Conservation (phyloP, 2,329 filamentous ascomycete genomes). For the Colletotrichum acutatum region DNA sequence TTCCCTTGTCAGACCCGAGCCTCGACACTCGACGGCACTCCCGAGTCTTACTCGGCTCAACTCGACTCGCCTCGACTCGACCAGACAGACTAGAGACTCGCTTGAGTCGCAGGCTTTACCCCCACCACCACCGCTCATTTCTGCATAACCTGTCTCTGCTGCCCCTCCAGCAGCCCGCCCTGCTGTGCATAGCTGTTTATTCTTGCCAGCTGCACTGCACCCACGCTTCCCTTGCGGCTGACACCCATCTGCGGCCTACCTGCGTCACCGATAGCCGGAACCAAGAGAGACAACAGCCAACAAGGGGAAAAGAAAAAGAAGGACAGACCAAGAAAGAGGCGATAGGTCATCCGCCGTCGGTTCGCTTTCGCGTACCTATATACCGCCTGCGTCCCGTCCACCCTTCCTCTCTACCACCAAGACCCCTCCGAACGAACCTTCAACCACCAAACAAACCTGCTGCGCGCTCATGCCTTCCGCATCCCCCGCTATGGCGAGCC, state of each 20-base stretch:
- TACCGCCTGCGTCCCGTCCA: slow-evolving; percentile 17
- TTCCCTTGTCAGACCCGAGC: slow-evolving; percentile 16
- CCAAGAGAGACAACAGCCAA: background rate
- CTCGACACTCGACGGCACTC: slow-evolving; percentile 26
- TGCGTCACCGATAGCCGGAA: slow-evolving; percentile 23
- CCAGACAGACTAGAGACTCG: no score
- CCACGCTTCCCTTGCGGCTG: slow-evolving; percentile 18
- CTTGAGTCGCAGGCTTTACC: slow-evolving; percentile 19
- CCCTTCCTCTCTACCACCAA: slow-evolving; percentile 2
- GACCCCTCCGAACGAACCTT: slow-evolving; percentile 5
- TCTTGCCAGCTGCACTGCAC: slow-evolving; percentile 5
- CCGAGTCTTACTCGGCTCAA: slow-evolving; percentile 17
- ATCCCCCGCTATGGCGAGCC: slow-evolving; percentile 33
- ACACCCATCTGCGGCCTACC: slow-evolving; percentile 13
- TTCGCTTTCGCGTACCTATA: slow-evolving; percentile 29
- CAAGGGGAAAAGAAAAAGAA: background rate
- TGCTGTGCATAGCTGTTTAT: background rate
- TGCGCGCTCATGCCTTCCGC: slow-evolving; percentile 32
- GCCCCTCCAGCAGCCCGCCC: background rate
- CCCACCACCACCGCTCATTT: background rate
- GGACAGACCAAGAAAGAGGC: slow-evolving; percentile 10
- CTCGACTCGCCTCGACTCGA: slow-evolving; percentile 14
- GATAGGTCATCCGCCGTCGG: slow-evolving; percentile 4
- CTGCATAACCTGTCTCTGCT: slow-evolving; percentile 27
- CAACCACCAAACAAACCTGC: background rate